Conservation (phyloP, 345 rosid genomes). For the Capsella bursapastoris region DNA sequence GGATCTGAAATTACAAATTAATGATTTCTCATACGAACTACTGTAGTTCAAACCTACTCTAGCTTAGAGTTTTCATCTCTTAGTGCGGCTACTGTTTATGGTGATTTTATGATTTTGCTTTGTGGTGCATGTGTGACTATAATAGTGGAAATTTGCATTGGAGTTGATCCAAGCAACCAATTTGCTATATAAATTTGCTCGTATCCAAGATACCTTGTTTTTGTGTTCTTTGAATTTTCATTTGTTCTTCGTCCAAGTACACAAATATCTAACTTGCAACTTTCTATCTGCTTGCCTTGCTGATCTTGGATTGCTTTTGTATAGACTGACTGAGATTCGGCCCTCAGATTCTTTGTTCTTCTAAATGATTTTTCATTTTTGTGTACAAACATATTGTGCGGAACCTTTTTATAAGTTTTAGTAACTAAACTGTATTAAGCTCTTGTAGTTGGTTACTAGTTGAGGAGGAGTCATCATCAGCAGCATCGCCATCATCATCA, state of each 20-base stretch:
- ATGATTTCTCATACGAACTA: constrained; percentile 14
- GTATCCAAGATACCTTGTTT: constrained; percentile 66
- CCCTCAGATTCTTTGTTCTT: constrained; percentile 9
- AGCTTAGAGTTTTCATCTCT: not conserved
- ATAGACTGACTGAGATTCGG: constrained; percentile 26
- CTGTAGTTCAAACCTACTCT: constrained; percentile 9
- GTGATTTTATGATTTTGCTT: constrained; percentile 55
- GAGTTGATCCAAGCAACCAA: constrained; percentile 67
- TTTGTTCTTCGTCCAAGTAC: constrained; percentile 14
- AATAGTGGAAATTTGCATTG: constrained; percentile 61
- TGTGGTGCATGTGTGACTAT: constrained; percentile 55
- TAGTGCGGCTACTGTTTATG: constrained; percentile 11
- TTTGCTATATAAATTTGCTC: constrained; percentile 72
- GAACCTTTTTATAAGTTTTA: not conserved
- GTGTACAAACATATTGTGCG: constrained; percentile 23
- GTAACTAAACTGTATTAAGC: constrained; percentile 26
- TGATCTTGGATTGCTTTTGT: constrained; percentile 29
- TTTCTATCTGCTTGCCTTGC: constrained; percentile 14
- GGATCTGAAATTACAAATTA: constrained; percentile 12
- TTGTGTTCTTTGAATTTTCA: constrained; percentile 18
- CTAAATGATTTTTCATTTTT: constrained; percentile 15
- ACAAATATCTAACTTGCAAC: not conserved
- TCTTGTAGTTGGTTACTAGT: constrained; percentile 31
- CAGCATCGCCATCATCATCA: constrained; percentile 9
- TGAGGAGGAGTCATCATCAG: not conserved